Conservation (phyloP, 345 rosid genomes). For the Rhodamnia argentea region DNA sequence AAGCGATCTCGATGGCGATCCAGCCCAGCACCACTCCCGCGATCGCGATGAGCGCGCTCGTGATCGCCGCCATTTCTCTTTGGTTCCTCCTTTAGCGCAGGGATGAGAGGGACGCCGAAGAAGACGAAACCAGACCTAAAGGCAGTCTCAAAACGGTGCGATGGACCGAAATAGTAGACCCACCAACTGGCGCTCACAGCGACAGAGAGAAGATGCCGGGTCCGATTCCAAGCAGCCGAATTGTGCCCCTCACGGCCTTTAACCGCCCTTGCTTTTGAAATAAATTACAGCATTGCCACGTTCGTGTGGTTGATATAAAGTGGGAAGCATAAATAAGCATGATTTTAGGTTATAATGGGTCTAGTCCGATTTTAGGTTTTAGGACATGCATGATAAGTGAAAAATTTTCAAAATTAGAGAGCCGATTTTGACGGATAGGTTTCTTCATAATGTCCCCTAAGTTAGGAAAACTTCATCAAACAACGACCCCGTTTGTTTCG, state of each 20-base stretch:
- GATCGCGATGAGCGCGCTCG: conserved; percentile 55
- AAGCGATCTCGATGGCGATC: conserved; percentile 76
- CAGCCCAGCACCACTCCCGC: conserved; percentile 67
- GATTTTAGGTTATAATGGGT: too few relatives aligned
- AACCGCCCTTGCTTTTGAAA: not conserved
- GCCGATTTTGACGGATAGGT: too few relatives aligned
- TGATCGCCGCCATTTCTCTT: conserved; percentile 41
- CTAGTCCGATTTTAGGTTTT: too few relatives aligned
- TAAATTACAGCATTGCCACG: not conserved
- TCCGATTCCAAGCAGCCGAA: not conserved
- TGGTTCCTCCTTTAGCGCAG: not conserved
- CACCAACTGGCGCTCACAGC: not conserved
- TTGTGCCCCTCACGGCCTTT: not conserved
- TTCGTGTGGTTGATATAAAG: too few relatives aligned
- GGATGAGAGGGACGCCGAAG: not conserved
- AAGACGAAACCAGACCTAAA: not conserved
- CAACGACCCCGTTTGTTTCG: too few relatives aligned
- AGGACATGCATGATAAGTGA: too few relatives aligned
- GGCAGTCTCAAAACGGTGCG: not conserved
- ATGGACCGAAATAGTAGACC: not conserved
- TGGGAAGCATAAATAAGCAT: too few relatives aligned
- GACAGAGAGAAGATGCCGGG: not conserved
- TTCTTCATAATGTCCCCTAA: too few relatives aligned
- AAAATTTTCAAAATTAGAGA: too few relatives aligned
- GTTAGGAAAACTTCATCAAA: too few relatives aligned